Conservation (phyloP, 495 filamentous ascomycete genomes). For the Aspergillus diversus region DNA sequence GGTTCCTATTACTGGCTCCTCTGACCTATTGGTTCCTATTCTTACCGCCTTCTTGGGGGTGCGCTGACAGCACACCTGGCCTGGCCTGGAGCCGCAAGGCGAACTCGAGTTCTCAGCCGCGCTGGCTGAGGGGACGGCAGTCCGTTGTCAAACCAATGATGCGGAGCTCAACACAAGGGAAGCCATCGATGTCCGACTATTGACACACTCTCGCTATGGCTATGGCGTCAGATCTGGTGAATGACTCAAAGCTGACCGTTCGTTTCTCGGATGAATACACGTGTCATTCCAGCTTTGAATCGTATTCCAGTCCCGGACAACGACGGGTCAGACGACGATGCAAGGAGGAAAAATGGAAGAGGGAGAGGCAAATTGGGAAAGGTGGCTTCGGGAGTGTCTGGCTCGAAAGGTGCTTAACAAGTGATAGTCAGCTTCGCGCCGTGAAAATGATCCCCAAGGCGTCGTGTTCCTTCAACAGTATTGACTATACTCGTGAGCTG, state of each 20-base stretch:
- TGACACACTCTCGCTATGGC: too few species aligned
- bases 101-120: too few species aligned
- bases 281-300: not conserved
- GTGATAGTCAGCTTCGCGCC: not conserved
- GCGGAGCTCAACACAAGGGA: too few species aligned
- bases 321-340: not conserved
- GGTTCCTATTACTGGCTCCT: too few species aligned
- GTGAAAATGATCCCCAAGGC: not conserved
- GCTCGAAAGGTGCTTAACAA: not conserved
- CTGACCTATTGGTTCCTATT: too few species aligned
- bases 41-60: too few species aligned
- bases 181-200: too few species aligned
- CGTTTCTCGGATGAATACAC: not conserved
- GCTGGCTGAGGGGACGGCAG: too few species aligned
- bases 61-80: too few species aligned
- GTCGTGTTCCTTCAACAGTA: too few species aligned
- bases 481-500: not conserved
- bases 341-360: not conserved
- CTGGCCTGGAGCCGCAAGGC: too few species aligned
- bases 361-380: not conserved
- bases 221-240: slow-evolving; percentile 1
- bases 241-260: not conserved
- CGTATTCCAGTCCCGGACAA: not conserved
- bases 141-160: too few species aligned
- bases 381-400: not conserved